A percentile compares a stretch with the other conserved stretches of the same genome.
Conservation (phyloP, 2,329 filamentous ascomycete genomes). For the Boeremia exigua region DNA sequence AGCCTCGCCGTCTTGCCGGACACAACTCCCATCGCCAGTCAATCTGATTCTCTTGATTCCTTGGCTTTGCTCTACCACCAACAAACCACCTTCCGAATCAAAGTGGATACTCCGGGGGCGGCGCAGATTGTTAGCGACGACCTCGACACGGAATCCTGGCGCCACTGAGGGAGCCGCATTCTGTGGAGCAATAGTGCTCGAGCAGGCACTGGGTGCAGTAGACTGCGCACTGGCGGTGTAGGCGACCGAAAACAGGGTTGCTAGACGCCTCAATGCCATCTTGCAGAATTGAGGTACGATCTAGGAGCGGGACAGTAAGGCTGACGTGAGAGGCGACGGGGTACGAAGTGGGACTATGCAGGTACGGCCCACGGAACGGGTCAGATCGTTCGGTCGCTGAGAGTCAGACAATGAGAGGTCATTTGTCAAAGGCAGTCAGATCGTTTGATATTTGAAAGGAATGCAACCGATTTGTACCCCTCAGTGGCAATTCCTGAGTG, state of each 20-base stretch:
- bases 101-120: conserved; percentile 56
- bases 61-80: conserved; percentile 55
- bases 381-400: conserved; percentile 5
- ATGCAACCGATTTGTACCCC: conserved; percentile 21
- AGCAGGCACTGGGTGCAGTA: conserved; percentile 36
- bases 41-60: conserved; percentile 50
- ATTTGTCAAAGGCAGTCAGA: neutral
- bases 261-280: conserved; percentile 35
- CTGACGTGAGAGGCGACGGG: conserved; percentile 20
- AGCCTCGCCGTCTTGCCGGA: conserved; percentile 31
- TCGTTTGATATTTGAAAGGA: conserved; percentile 6
- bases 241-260: conserved; percentile 31
- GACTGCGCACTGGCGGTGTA: conserved; percentile 33
- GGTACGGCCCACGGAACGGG: conserved; percentile 5
- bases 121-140: conserved; percentile 55
- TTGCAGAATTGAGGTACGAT: conserved; percentile 1
- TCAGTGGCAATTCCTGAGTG: conserved; percentile 15
- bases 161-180: conserved; percentile 52
- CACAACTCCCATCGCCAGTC: conserved; percentile 37
- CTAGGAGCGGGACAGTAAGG: conserved; percentile 3
- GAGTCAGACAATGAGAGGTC: conserved; percentile 1
- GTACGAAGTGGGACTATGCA: conserved; percentile 14
- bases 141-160: conserved; percentile 50
- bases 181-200: conserved; percentile 43
- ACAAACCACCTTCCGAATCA: conserved; percentile 55